Percentiles rank a stretch among this genome's conserved stretches.
These are phyloP conservation scores for Gonium pectorale DNA, from an alignment of 139 green algal genomes.

Conservation along the genomic window DNA sequence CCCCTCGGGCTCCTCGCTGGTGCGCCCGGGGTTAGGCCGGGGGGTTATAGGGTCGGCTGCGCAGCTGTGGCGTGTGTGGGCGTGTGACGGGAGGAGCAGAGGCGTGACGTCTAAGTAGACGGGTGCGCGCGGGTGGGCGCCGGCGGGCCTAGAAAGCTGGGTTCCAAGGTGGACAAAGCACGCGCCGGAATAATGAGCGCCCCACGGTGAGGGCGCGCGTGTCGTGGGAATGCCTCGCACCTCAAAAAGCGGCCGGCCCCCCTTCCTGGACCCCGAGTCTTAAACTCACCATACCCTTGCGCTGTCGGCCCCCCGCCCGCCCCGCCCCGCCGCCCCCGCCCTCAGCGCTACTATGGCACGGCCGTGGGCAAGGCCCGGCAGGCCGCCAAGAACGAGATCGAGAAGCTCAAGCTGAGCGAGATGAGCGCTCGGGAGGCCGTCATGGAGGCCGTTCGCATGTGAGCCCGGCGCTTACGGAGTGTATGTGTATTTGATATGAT, in stretches of 20 bases:
- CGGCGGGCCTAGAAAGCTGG: too few species aligned
- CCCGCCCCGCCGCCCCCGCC: neutral
- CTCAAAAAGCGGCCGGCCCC: too few species aligned
- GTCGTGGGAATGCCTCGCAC: too few species aligned
- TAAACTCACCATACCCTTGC: too few species aligned
- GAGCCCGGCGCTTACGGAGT: neutral
- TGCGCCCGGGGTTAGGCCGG: neutral
- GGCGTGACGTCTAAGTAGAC: too few species aligned
- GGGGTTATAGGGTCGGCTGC: neutral
- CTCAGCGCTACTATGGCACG: constrained; percentile 90
- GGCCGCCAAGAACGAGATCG: constrained; percentile 97
- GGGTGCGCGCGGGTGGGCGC: too few species aligned
- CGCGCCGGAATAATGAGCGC: too few species aligned
- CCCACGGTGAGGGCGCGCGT: too few species aligned
- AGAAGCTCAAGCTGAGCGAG: constrained; percentile 95
- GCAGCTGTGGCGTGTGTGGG: too few species aligned
- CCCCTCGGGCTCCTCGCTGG: constrained; percentile 75
- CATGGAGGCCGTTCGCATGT: constrained; percentile 92
- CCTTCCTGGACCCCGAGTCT: too few species aligned
- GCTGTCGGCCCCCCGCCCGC: too few species aligned
- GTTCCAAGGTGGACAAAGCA: too few species aligned
- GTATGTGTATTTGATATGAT: neutral
- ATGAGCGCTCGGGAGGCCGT: constrained; percentile 88
- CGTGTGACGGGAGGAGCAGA: neutral
- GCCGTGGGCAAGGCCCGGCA: constrained; percentile 96